Percentiles rank a stretch among this genome's conserved stretches.
Conservation (phyloP, 306 rosid genomes). For the Vigna radiata region DNA sequence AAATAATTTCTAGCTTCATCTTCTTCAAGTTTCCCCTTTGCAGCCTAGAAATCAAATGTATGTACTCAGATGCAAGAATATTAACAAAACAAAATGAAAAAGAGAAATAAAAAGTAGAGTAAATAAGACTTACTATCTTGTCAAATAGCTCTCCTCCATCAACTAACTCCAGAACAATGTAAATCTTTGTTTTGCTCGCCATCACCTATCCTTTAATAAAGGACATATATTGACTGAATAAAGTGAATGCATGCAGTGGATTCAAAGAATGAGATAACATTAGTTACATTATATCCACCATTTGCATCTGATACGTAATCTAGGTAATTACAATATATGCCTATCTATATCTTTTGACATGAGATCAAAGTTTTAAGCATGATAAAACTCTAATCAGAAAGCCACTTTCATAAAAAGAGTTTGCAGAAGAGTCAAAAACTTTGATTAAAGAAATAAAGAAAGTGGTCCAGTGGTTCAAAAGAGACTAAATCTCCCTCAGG, state of each 20-base stretch:
- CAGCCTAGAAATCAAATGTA: conserved; percentile 63
- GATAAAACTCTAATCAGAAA: too few species aligned
- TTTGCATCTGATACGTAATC: not conserved
- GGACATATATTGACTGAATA: not conserved
- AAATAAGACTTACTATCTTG: conserved; percentile 71
- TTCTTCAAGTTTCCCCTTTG: conserved; percentile 80
- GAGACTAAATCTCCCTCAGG: not conserved
- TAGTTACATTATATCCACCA: not conserved
- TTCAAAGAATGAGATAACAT: not conserved
- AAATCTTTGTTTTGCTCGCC: conserved; percentile 96
- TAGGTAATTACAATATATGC: not conserved
- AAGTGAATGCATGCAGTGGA: not conserved
- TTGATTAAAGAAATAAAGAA: too few species aligned
- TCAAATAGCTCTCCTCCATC: conserved; percentile 93
- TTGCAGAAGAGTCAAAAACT: too few species aligned
- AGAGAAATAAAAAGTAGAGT: not conserved
- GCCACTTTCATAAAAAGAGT: not conserved
- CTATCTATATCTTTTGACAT: too few species aligned
- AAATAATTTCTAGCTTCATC: conserved; percentile 89
- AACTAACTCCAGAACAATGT: conserved; percentile 88
- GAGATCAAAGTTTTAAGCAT: too few species aligned
- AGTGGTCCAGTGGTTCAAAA: not conserved
- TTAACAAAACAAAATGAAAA: not conserved
- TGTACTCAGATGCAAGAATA: conserved; percentile 25
- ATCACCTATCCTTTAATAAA: conserved; percentile 74